phyloP scores from a whole-genome alignment of 129 eudicot species.

The Dittrichia graveolens region DNA sequence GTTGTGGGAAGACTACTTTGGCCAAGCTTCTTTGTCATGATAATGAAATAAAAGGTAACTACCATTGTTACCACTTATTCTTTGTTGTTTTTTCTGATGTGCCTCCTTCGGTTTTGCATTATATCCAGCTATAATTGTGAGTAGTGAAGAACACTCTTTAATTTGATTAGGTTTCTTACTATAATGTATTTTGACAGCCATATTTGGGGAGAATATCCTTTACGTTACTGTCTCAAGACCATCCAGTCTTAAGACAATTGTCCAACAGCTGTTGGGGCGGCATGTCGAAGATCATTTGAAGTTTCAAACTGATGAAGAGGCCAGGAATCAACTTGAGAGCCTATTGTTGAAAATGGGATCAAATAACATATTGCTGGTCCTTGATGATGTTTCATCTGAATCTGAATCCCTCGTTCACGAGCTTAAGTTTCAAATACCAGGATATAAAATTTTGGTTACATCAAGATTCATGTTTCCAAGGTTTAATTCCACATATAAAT shows the following conservation, averaged over 20 bases:
- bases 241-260: constrained; percentile 33
- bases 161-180: neutral
- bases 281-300: constrained; percentile 6
- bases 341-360: constrained; percentile 30
- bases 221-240: constrained; percentile 36
- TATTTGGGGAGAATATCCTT: constrained; percentile 39
- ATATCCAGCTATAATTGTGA: no score
- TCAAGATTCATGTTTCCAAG: constrained; percentile 37
- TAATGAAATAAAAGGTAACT: constrained; percentile 29
- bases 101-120: no score
- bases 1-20: constrained; percentile 39
- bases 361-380: constrained; percentile 38
- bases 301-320: constrained; percentile 46
- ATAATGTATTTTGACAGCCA: constrained; percentile 20
- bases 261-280: constrained; percentile 29
- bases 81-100: no score
- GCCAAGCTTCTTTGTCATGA: constrained; percentile 31
- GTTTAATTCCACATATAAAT: constrained; percentile 30
- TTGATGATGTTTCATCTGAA: constrained; percentile 53
- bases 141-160: no score
- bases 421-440: constrained; percentile 28
- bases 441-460: constrained; percentile 43
- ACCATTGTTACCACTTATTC: no score
- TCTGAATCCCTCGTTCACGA: constrained; percentile 32
- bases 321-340: constrained; percentile 37